Conservation (phyloP, 352 stramenopile species). For the Pythium folliculosum region DNA sequence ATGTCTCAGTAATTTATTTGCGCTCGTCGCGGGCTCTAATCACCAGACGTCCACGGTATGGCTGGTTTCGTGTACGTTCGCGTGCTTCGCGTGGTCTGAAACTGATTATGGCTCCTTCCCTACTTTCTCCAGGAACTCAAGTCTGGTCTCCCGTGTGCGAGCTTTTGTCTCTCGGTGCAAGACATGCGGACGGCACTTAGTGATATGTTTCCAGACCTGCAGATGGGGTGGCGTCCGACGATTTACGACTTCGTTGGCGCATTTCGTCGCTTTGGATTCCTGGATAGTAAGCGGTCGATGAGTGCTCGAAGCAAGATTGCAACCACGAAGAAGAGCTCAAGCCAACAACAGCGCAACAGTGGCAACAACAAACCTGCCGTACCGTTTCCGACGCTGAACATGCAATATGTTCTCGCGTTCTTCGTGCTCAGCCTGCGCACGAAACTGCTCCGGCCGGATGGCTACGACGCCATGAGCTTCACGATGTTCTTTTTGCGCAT, state of each 20-base stretch:
- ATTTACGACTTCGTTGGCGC: constrained; percentile 79
- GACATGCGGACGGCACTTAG: constrained; percentile 47
- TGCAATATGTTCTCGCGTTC: constrained; percentile 79
- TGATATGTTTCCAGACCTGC: constrained; percentile 31
- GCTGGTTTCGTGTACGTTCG: background rate
- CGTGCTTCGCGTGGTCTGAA: background rate
- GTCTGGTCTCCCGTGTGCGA: constrained; percentile 49
- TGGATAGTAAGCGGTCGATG: constrained; percentile 85
- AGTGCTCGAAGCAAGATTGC: constrained; percentile 77
- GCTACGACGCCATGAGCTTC: constrained; percentile 83
- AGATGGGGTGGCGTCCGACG: constrained; percentile 70
- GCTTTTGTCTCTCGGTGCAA: constrained; percentile 54
- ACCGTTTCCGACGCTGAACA: constrained; percentile 77
- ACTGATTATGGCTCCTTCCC: background rate
- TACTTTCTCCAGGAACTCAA: constrained; percentile 37
- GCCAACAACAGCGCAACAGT: background rate
- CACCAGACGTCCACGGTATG: constrained; percentile 10
- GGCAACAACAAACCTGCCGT: constrained; percentile 28
- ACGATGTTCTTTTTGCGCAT: constrained; percentile 88
- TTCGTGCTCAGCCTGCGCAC: constrained; percentile 71
- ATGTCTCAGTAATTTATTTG: constrained; percentile 75
- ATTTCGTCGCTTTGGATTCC: constrained; percentile 79
- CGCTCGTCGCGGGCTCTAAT: constrained; percentile 30
- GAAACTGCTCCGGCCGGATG: constrained; percentile 60
- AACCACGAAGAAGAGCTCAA: constrained; percentile 26